Evolutionary conservation across 805 yeast genomes (phyloP).

Genomic region (Wickerhamomyces chambardii): DNA sequence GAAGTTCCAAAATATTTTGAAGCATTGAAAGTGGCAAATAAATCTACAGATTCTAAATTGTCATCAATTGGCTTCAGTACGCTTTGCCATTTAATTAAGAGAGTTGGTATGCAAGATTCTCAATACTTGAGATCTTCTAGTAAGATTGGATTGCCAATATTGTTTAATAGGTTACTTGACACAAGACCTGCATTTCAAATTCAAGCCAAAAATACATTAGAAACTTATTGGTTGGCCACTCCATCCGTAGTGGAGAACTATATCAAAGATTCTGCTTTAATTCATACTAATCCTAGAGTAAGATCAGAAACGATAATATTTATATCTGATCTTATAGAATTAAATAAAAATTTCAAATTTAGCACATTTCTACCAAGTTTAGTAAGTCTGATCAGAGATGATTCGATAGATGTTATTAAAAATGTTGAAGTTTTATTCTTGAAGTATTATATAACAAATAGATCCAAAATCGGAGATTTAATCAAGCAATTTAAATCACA

Average conservation of each 20-base stretch:
- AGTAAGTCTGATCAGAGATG: slow-evolving; percentile 17
- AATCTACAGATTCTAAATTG: slow-evolving; percentile 27
- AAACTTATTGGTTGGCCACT: slow-evolving; percentile 45
- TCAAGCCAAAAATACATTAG: slow-evolving; percentile 42
- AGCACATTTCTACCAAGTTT: slow-evolving; percentile 14
- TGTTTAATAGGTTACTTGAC: slow-evolving; percentile 38
- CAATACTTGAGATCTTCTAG: slow-evolving; percentile 31
- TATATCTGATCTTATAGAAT: slow-evolving; percentile 31
- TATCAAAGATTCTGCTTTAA: slow-evolving; percentile 34
- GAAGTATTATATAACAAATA: slow-evolving; percentile 15
- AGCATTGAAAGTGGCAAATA: slow-evolving; percentile 35
- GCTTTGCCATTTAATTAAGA: slow-evolving; percentile 44
- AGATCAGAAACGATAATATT: slow-evolving; percentile 35
- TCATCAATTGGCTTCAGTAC: slow-evolving; percentile 37
- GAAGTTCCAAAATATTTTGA: slow-evolving; percentile 43
- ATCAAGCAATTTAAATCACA: slow-evolving; percentile 13
- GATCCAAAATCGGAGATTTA: slow-evolving; percentile 8
- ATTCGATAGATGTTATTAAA: slow-evolving; percentile 14
- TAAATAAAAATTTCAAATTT: slow-evolving; percentile 25
- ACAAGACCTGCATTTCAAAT: slow-evolving; percentile 24
- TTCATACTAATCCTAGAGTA: slow-evolving; percentile 25
- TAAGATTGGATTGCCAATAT: slow-evolving; percentile 38
- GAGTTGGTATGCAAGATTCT: slow-evolving; percentile 50
- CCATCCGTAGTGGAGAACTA: slow-evolving; percentile 37
- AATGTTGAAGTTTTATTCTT: slow-evolving; percentile 15